A percentile compares a stretch with the other conserved stretches of the same genome.
These are phyloP conservation scores for Nitzschia inconspicua DNA, from an alignment of 108 stramenopile species.

Conservation along the genomic window DNA sequence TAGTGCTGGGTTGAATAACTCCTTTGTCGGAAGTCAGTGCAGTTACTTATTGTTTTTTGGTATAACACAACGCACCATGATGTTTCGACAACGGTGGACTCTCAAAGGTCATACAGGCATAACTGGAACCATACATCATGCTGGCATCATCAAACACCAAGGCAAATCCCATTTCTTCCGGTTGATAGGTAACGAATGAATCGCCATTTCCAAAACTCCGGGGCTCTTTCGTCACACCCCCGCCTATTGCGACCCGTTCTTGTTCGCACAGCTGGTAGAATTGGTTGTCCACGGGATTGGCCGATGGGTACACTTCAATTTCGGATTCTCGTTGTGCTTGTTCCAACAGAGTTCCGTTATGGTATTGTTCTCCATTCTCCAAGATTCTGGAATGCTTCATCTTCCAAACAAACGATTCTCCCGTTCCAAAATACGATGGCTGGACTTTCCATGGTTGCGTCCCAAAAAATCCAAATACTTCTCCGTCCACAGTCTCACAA, in stretches of 20 bases:
- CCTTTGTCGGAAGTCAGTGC: neutral
- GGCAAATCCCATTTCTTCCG: slow-evolving; percentile 52
- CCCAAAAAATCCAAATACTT: slow-evolving; percentile 76
- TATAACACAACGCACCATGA: too few species aligned
- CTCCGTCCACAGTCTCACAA: slow-evolving; percentile 69
- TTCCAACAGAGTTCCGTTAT: slow-evolving; percentile 21
- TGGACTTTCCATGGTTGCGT: slow-evolving; percentile 52
- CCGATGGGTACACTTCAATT: slow-evolving; percentile 43
- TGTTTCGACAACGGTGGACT: slow-evolving; percentile 40
- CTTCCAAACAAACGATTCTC: slow-evolving; percentile 58
- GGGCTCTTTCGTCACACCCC: slow-evolving; percentile 21
- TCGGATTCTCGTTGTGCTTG: slow-evolving; percentile 58
- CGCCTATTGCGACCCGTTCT: slow-evolving; percentile 51
- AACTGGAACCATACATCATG: slow-evolving; percentile 44
- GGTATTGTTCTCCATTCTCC: neutral
- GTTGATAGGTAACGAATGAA: neutral
- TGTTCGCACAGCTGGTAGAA: slow-evolving; percentile 46
- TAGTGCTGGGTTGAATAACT: too few species aligned
- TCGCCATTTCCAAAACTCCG: neutral
- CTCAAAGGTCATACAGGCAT: slow-evolving; percentile 48
- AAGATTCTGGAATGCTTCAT: slow-evolving; percentile 27
- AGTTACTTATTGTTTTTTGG: too few species aligned
- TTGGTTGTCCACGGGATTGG: slow-evolving; percentile 32
- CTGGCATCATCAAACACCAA: slow-evolving; percentile 34
- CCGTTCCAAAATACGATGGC: slow-evolving; percentile 44